Percentiles rank a stretch among this genome's conserved stretches.
These are phyloP conservation scores for Vitis hybrid DNA, from an alignment of 177 flowering plant species.

Conservation along the genomic window DNA sequence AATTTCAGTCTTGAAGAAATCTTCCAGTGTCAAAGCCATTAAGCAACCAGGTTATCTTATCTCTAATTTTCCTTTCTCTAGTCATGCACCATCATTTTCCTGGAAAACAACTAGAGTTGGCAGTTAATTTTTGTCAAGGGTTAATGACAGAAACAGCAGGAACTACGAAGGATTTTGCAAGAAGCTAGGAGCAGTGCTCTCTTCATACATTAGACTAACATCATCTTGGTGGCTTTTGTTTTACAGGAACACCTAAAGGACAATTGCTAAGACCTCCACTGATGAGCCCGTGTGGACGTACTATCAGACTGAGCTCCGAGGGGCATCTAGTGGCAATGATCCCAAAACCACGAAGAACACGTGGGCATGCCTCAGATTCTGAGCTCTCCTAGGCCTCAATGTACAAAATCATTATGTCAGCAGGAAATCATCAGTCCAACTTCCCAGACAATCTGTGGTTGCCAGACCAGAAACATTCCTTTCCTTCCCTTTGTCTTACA, in stretches of 20 bases:
- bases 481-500: no score
- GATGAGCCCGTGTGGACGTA: slow-evolving; percentile 26
- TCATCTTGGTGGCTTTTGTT: slow-evolving; percentile 2
- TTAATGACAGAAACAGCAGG: no score
- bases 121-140: no score
- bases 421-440: neutral
- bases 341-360: slow-evolving; percentile 34
- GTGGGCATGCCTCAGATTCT: slow-evolving; percentile 59
- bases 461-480: neutral
- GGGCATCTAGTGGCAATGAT: slow-evolving; percentile 28
- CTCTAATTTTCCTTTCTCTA: neutral
- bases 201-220: neutral
- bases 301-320: slow-evolving; percentile 37
- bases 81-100: no score
- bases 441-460: neutral
- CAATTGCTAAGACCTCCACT: slow-evolving; percentile 47
- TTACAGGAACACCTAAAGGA: slow-evolving; percentile 45
- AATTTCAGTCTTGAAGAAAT: slow-evolving; percentile 24
- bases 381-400: slow-evolving; percentile 32
- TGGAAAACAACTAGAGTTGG: no score
- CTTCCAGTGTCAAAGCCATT: slow-evolving; percentile 29
- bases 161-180: no score
- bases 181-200: no score
- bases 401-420: neutral
- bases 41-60: slow-evolving; percentile 33